Conservation (phyloP, 2,329 filamentous ascomycete genomes). For the Colletotrichum godetiae region DNA sequence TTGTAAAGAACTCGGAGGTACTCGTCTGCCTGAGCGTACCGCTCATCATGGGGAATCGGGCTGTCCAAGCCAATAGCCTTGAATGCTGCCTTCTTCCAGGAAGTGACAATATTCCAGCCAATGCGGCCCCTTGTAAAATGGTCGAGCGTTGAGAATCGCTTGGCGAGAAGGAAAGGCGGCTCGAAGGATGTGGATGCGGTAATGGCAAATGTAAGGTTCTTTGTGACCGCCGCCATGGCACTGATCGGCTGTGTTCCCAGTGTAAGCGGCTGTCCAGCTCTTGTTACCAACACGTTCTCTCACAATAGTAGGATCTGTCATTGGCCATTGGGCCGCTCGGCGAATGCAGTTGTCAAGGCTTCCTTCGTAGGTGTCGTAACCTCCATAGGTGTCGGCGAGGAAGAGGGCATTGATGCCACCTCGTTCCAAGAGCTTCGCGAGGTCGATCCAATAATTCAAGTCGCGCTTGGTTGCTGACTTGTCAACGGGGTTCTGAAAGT, state of each 20-base stretch:
- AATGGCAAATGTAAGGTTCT: slow-evolving; percentile 71
- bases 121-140: slow-evolving; percentile 71
- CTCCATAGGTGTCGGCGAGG: slow-evolving; percentile 74
- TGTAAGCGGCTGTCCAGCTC: neutral
- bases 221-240: slow-evolving; percentile 75
- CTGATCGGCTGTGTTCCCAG: slow-evolving; percentile 61
- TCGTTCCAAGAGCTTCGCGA: slow-evolving; percentile 70
- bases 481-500: slow-evolving; percentile 66
- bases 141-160: slow-evolving; percentile 71
- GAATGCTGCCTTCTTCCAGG: slow-evolving; percentile 68
- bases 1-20: slow-evolving; percentile 73
- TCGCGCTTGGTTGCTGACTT: slow-evolving; percentile 69
- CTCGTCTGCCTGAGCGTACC: slow-evolving; percentile 71
- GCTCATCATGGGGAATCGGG: slow-evolving; percentile 69
- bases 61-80: slow-evolving; percentile 70
- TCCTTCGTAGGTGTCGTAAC: slow-evolving; percentile 71
- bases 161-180: slow-evolving; percentile 70
- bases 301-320: slow-evolving; percentile 73
- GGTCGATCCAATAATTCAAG: slow-evolving; percentile 72
- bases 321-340: slow-evolving; percentile 72
- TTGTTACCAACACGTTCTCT: slow-evolving; percentile 38
- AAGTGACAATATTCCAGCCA: slow-evolving; percentile 76
- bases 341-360: slow-evolving; percentile 71
- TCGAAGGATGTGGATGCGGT: slow-evolving; percentile 73
- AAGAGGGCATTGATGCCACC: slow-evolving; percentile 74